These are phyloP conservation scores for Helianthus tuberosus DNA, from an alignment of 129 eudicot genomes.

Conservation along the genomic window DNA sequence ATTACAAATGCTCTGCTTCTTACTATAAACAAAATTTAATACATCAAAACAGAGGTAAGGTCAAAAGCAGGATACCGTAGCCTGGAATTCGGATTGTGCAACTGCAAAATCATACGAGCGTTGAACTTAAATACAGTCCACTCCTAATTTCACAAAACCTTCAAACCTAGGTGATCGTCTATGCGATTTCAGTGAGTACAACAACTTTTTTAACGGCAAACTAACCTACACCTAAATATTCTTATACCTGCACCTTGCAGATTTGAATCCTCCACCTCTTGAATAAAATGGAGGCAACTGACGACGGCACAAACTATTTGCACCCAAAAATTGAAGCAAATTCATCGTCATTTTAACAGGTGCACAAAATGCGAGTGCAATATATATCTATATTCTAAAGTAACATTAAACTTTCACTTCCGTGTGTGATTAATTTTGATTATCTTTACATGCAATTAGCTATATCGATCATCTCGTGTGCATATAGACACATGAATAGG, in stretches of 20 bases:
- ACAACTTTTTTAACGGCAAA: too few species aligned
- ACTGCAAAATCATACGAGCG: neutral
- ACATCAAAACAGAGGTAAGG: slow-evolving; percentile 9
- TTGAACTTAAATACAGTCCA: slow-evolving; percentile 5
- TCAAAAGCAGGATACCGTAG: slow-evolving; percentile 1
- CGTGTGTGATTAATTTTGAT: neutral
- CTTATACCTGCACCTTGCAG: too few species aligned
- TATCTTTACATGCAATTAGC: slow-evolving; percentile 2
- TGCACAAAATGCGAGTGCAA: slow-evolving; percentile 2
- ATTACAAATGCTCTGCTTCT: neutral
- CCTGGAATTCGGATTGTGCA: neutral
- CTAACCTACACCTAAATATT: too few species aligned
- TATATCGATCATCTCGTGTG: neutral
- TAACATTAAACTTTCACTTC: neutral
- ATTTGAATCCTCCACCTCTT: too few species aligned
- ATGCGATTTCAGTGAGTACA: neutral
- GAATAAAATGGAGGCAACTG: too few species aligned
- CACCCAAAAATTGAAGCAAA: slow-evolving; percentile 8
- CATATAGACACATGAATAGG: slow-evolving; percentile 5
- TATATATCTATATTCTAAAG: slow-evolving; percentile 6
- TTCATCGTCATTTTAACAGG: slow-evolving; percentile 9
- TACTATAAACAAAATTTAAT: neutral
- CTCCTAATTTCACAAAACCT: slow-evolving; percentile 16
- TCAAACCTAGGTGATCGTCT: neutral
- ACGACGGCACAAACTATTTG: neutral